Evolutionary conservation across 2,329 filamentous ascomycete species (phyloP), one percentile per base, ranked within the genome.

Genomic region (Botrytis fragariae): DNA sequence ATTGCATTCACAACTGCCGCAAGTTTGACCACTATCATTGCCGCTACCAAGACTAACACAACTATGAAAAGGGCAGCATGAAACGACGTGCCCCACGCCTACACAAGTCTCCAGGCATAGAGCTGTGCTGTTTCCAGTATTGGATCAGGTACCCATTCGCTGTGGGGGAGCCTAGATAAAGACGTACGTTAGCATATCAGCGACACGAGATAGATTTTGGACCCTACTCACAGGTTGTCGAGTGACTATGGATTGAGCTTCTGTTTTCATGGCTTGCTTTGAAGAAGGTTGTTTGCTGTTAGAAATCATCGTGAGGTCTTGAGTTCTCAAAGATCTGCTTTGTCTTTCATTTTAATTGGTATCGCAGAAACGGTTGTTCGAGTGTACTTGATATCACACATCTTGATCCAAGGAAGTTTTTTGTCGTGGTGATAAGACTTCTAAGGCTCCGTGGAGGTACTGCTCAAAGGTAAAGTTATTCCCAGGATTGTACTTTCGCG

Each of bases 101-200:
- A 0, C 22, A 61, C 12, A 61, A 16, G 0, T 0, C 1, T 61
- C 6, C 22, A n/a, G 1, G 29, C 10, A 3, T 37, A 1, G 2
- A 25, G 3, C 1, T 3, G 57, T 60, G 4, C 18, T 10, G 7
- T n/a, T 9, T n/a, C 14, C 14, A 16, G 12, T 16, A 8, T n/a
- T 42, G 35, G 25, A 39, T 25, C 4, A 3, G 22, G 37, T 8
- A 42, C 14, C 25, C 35, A 62, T 62, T 8, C 4, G 1, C 12
- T 25, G 22, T 8, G 12, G 9, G 1, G 22, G 12, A n/a, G 37
- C 25, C 22, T 62, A n/a, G 5, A 14, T 12, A n/a, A 10, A 0
- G 35, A 25, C 20, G 25, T n/a, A 9, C 14, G 20, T n/a, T 62
- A n/a, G 12, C 6, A 16, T n/a, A 18, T 62, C 25, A 18, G 18